These are phyloP conservation scores for Paratinospora sagittata DNA, from an alignment of 164 flowering plant genomes.

Conservation along the genomic window DNA sequence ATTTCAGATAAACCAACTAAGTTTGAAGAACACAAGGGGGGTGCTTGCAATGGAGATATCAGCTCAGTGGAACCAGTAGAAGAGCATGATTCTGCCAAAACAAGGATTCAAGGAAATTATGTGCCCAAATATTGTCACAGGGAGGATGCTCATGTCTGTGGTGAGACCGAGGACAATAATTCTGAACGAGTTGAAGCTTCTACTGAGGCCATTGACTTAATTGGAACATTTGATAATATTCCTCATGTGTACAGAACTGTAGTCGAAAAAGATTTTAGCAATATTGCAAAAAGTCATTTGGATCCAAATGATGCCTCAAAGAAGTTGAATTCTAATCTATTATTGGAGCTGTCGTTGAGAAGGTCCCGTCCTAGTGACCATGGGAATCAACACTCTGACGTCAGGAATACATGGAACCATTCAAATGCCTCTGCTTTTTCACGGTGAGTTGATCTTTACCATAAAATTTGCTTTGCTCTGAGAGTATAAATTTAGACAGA, in stretches of 20 bases:
- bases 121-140: constrained; percentile 11
- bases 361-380: constrained; percentile 34
- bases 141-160: constrained; percentile 17
- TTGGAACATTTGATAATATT: constrained; percentile 50
- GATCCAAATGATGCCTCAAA: constrained; percentile 20
- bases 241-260: not conserved
- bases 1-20: constrained; percentile 7
- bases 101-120: constrained; percentile 12
- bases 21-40: constrained; percentile 14
- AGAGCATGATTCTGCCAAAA: constrained; percentile 7
- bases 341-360: constrained; percentile 69
- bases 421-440: constrained; percentile 83
- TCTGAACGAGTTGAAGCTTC: constrained; percentile 24
- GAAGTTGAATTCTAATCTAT: constrained; percentile 33
- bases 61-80: not conserved
- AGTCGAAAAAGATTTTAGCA: constrained; percentile 4
- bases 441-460: constrained; percentile 16
- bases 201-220: constrained; percentile 68
- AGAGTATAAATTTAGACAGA: not conserved
- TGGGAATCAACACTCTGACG: constrained; percentile 32
- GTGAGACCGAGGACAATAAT: constrained; percentile 23
- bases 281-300: constrained; percentile 10
- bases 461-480: not conserved
- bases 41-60: constrained; percentile 13
- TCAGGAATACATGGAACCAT: constrained; percentile 47